Percentiles rank a stretch among this genome's conserved stretches.
Evolutionary conservation across 176 grass and related monocot species (phyloP).

Genomic region (Eleusine coracana): DNA sequence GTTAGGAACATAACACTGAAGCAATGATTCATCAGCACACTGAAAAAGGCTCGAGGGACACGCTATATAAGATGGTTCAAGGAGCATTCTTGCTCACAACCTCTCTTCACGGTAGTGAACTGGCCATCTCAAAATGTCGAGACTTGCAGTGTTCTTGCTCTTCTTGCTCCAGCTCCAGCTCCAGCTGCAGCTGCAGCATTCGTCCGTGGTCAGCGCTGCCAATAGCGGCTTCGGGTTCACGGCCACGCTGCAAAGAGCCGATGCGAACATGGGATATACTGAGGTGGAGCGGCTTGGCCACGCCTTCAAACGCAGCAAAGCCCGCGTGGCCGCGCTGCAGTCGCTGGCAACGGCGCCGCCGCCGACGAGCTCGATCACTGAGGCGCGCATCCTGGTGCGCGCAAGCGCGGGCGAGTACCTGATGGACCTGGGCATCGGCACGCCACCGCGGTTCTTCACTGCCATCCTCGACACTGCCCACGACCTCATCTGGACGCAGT

Average conservation of each 20-base stretch:
- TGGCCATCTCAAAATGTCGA: no score
- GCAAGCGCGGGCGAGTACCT: conserved; percentile 70
- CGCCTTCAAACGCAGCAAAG: conserved; percentile 49
- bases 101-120: no score
- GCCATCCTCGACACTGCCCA: conserved; percentile 61
- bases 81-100: no score
- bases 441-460: conserved; percentile 49
- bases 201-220: neutral
- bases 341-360: conserved; percentile 26
- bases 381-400: conserved; percentile 41
- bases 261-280: conserved; percentile 35
- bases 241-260: conserved; percentile 52
- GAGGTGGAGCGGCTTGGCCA: conserved; percentile 47
- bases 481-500: conserved; percentile 78
- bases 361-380: conserved; percentile 25
- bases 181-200: no score
- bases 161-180: no score
- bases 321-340: conserved; percentile 47
- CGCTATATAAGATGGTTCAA: no score
- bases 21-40: no score
- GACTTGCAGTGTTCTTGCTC: no score
- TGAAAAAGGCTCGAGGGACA: no score
- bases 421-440: conserved; percentile 69
- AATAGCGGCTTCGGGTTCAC: conserved; percentile 36
- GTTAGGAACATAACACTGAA: no score